phyloP scores from a whole-genome alignment of 352 stramenopile species.

The Phytopythium helicoides region DNA sequence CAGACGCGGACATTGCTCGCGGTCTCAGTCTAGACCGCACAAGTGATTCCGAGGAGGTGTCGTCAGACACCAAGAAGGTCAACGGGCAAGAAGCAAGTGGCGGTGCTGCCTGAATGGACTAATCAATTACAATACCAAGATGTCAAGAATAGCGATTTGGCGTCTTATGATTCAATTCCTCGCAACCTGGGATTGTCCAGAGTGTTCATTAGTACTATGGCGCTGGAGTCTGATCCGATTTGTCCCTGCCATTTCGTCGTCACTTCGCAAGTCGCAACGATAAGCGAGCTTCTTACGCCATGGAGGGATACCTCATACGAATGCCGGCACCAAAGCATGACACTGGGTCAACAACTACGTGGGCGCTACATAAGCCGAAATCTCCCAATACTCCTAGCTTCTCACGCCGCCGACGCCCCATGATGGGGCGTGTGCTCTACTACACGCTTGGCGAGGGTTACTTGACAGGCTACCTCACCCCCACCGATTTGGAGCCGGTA shows the following conservation, averaged over 20 bases:
- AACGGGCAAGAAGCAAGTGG: background rate
- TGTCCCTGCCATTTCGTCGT: too few relatives aligned
- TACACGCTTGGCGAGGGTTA: conserved; percentile 67
- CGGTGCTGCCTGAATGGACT: background rate
- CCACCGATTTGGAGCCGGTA: conserved; percentile 30
- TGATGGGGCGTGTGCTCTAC: conserved; percentile 40
- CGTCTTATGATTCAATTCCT: background rate
- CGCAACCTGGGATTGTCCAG: too few relatives aligned
- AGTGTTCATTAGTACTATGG: too few relatives aligned
- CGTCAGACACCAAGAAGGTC: background rate
- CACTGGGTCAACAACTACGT: conserved; percentile 4
- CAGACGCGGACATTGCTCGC: conserved; percentile 46
- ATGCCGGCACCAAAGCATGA: conserved; percentile 31
- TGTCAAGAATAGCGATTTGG: conserved; percentile 1
- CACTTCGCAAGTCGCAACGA: too few relatives aligned
- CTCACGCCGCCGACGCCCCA: conserved; percentile 1
- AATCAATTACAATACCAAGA: background rate
- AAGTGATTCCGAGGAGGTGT: conserved; percentile 34
- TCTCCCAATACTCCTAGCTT: background rate
- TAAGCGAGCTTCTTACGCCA: conserved; percentile 8
- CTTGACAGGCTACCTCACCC: conserved; percentile 44
- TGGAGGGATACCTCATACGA: conserved; percentile 77
- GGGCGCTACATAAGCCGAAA: background rate
- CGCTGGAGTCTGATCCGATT: too few relatives aligned
- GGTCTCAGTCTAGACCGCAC: conserved; percentile 39